A percentile compares a stretch with the other conserved stretches of the same genome.
Evolutionary conservation across 805 yeast genomes (phyloP).

Genomic region (Zygoascus bituminiphila): DNA sequence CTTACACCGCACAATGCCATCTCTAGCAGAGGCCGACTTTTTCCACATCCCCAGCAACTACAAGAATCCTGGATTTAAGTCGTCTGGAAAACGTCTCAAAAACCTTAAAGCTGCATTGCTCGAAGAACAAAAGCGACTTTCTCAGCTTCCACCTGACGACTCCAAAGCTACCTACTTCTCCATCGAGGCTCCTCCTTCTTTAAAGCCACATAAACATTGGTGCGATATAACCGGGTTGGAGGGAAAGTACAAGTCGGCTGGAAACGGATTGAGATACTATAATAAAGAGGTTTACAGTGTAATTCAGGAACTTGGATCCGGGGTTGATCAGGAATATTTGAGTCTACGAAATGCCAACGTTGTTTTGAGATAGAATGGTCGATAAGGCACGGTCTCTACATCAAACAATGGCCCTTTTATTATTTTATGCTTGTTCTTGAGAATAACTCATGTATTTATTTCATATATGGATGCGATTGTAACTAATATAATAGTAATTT

Average conservation of each 20-base stretch:
- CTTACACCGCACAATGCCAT: neutral
- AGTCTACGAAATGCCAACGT: slow-evolving; percentile 84
- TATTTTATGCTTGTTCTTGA: too few species aligned
- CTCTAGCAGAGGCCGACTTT: slow-evolving; percentile 22
- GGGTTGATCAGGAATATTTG: slow-evolving; percentile 87
- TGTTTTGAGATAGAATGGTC: slow-evolving; percentile 55
- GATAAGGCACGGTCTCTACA: too few species aligned
- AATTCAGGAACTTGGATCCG: slow-evolving; percentile 69
- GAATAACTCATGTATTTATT: too few species aligned
- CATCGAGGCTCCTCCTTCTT: slow-evolving; percentile 78
- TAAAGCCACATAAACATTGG: slow-evolving; percentile 71
- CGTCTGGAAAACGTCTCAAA: slow-evolving; percentile 57
- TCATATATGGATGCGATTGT: too few species aligned
- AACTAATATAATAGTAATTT: too few species aligned
- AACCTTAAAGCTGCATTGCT: slow-evolving; percentile 61
- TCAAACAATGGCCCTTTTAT: too few species aligned
- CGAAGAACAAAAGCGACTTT: slow-evolving; percentile 70
- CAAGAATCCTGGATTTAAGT: slow-evolving; percentile 47
- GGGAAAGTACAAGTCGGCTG: slow-evolving; percentile 65
- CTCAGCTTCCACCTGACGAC: slow-evolving; percentile 27
- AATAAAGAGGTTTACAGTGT: slow-evolving; percentile 79
- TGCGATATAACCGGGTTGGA: slow-evolving; percentile 91
- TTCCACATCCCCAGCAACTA: slow-evolving; percentile 31
- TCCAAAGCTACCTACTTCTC: slow-evolving; percentile 55
- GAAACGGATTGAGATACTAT: slow-evolving; percentile 64